Base-by-base conservation (phyloP, 495 filamentous ascomycete species). In the Penicillium alfredii region DNA sequence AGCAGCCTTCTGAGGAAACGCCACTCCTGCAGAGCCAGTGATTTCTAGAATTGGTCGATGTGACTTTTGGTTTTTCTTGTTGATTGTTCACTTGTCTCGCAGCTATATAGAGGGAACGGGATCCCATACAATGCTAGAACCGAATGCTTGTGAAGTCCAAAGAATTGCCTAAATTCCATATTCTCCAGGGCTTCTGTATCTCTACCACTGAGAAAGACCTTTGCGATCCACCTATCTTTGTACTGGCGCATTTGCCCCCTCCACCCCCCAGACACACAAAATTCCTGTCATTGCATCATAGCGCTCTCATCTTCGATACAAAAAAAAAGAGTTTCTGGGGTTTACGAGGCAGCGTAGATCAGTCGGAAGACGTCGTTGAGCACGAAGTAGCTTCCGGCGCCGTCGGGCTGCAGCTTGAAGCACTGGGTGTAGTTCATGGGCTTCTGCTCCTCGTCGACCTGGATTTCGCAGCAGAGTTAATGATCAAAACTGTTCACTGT, bases 311-410 rank as follows among this genome's bases (percentile, higher is more conserved):
- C 3, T 33, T 5, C 20, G 22, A 10, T 29, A 20, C 12, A 15
- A 10, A 21, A 16, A 18, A 22, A 40, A 12, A 9, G 16, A 23
- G n/a, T 1, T 5, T 8, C 5, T 20, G n/a, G n/a, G n/a, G n/a
- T 35, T 45, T 51, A 48, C 18, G 38, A 19, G 22, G 53, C 55
- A 37, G 46, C 43, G 65, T 84, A 88, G 44, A 89, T 72, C 39
- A 97, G 72, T 48, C 80, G 80, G 77, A 95, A 96, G 64, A 94
- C 66, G 56, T 97, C 88, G 71, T 95, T 95, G 67, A 79, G 80
- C 53, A 96, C 81, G 57, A 76, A 94, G 71, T 80, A 95, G 63
- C 70, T 77, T 27, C 78, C 82, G 16, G 47, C 8, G n/a, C 62
- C 66, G 17, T 89, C 82, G 22, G 80, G 81, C 42, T 74, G 56